phyloP scores from a whole-genome alignment of 129 eudicot species.

The Lonicera japonica region DNA sequence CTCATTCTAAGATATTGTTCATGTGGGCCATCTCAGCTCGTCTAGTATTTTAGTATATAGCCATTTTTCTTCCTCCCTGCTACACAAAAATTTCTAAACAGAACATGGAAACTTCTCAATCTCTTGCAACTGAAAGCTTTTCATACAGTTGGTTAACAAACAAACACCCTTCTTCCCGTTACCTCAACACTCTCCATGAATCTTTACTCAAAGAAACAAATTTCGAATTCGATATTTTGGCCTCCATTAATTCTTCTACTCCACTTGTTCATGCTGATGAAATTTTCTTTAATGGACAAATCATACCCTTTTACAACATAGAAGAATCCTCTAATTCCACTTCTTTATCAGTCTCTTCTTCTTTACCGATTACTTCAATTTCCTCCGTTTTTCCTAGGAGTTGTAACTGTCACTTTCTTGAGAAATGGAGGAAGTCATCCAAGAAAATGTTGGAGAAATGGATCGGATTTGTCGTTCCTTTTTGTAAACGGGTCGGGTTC shows the following conservation, averaged over 20 bases:
- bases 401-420: conserved; percentile 9
- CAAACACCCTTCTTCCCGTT: conserved; percentile 27
- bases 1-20: neutral
- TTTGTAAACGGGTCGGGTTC: neutral
- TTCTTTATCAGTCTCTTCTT: conserved; percentile 24
- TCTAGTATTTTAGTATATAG: neutral
- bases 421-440: conserved; percentile 38
- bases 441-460: conserved; percentile 28
- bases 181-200: conserved; percentile 6
- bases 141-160: conserved; percentile 71
- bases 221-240: conserved; percentile 45
- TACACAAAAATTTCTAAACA: neutral
- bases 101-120: conserved; percentile 50
- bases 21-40: neutral
- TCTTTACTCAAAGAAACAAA: conserved; percentile 11
- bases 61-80: neutral
- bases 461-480: conserved; percentile 27
- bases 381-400: neutral
- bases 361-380: conserved; percentile 31
- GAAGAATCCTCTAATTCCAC: conserved; percentile 3
- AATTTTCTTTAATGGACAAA: conserved; percentile 58
- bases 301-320: conserved; percentile 34
- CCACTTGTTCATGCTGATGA: conserved; percentile 63
- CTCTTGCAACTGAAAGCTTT: conserved; percentile 77
- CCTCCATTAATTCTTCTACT: conserved; percentile 13